Evolutionary conservation across 2,329 filamentous ascomycete species (phyloP).

Genomic region (Cladosporium colombiae): DNA sequence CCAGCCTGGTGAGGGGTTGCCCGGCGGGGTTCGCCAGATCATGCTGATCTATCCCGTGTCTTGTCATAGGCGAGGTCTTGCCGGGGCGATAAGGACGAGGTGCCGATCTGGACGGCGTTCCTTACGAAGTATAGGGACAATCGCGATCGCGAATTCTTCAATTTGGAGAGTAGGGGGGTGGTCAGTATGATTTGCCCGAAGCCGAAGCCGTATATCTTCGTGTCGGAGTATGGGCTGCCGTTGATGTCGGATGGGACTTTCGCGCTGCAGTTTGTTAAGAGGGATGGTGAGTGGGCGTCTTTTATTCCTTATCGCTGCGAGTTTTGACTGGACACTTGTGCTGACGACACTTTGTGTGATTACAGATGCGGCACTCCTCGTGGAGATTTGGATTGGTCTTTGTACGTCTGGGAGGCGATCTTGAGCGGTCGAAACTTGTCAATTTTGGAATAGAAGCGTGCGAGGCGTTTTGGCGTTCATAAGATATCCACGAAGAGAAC

Average conservation of each 20-base stretch:
- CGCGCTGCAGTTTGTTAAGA: slow-evolving; percentile 29
- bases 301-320: too few species aligned
- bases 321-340: not conserved
- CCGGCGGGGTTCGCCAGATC: too few species aligned
- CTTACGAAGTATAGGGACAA: slow-evolving; percentile 49
- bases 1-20: too few species aligned
- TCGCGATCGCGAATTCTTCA: slow-evolving; percentile 50
- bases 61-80: slow-evolving; percentile 48
- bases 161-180: slow-evolving; percentile 36
- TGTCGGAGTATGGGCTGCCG: slow-evolving; percentile 51
- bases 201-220: slow-evolving; percentile 57
- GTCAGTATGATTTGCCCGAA: slow-evolving; percentile 50
- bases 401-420: not conserved
- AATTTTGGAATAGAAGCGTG: not conserved
- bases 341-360: not conserved
- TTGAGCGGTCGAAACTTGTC: not conserved
- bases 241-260: slow-evolving; percentile 25
- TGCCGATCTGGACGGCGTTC: slow-evolving; percentile 64
- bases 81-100: slow-evolving; percentile 53
- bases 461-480: not conserved
- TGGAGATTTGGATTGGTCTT: slow-evolving; percentile 3
- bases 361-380: not conserved
- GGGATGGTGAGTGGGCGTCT: slow-evolving; percentile 26
- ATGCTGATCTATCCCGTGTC: too few species aligned
- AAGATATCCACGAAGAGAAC: too few species aligned